Evolutionary conservation across 1,284 basidiomycete genomes (phyloP), one percentile per base, ranked within the genome.

Genomic region (Ustilago cynodontis): DNA sequence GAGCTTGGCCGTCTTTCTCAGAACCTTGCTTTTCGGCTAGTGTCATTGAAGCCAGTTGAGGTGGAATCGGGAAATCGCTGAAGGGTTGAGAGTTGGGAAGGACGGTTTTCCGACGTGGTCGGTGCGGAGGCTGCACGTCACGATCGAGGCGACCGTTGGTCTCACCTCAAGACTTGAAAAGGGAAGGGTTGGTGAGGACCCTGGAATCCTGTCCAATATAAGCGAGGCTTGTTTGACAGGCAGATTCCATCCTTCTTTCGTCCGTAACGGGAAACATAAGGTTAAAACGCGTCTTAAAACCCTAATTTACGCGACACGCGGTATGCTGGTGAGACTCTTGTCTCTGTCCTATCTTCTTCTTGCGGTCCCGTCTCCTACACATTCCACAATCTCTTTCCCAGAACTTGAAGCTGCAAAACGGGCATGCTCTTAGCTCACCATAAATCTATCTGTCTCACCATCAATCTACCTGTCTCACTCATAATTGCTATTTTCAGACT

Each of bases 101-200:
- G 13, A 1, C 47, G 31, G 39, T 54, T 16, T 43, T 56, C 54
- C 54, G 54, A n/a, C n/a, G 47, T 24, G 0, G 24, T 1, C 8
- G 43, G 18, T 45, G n/a, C 22, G 35, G 11, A 20, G 20, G 37
- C 59, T 61, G 59, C 59, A 61, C 50, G 31, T 61, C 51, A 47
- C 59, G 59, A 61, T 61, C 59, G 59, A 61, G 59, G 10, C 35
- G 59, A 10, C 41, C n/a, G n/a, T 22, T 20, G 28, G 37, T 61
- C 39, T 53, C 50, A 37, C 51, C 26, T 60, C n/a, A n/a, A n/a
- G n/a, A n/a, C n/a, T n/a, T n/a, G n/a, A n/a, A n/a, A n/a, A n/a
- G 24, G 47, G 20, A 5, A 14, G 22, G 24, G 47, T 49, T 28
- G 47, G n/a, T n/a, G n/a, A n/a, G n/a, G 47, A 24, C 26, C 47